Base-by-base conservation (phyloP, 352 stramenopile species). In the Pythium rhizo-oryzae region DNA sequence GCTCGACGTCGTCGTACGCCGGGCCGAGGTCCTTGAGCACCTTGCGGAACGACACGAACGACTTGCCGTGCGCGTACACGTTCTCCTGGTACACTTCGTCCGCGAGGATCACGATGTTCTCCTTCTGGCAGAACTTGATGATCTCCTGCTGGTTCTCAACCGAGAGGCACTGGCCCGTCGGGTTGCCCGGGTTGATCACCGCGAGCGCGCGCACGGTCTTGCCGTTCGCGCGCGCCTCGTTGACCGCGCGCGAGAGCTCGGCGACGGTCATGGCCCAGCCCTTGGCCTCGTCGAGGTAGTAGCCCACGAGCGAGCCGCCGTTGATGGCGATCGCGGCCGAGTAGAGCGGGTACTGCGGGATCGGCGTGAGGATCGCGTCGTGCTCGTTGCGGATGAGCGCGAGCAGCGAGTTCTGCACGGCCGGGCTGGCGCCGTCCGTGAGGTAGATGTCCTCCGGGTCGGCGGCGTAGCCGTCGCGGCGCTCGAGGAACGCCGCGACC, bases 31-130 rank as follows among this genome's bases (percentile, higher is more conserved):
- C 92, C 52, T 87, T 87, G 62, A 97, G 83, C 52, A 98, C 86
- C 62, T 98, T 98, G 71, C 97, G 97, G 80, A 98, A 98, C 62
- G 92, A 98, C 58, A 96, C 81, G 70, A 99, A 99, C 63, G 85
- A 67, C 72, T 96, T 94, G 59, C 89, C 86, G 24, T 96, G 76
- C 15, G 90, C 87, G 75, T 99, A 99, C 54, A 99, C 95, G 85
- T 99, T 99, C 74, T 99, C 97, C 75, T 99, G 98, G 81, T 99
- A 99, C 21, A 99, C 98, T 80, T 99, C 97, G 72, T 99, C 98
- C 2, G 97, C 97, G 59, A 99, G 76, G 52, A 99, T 82, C 37
- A 99, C 84, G 37, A 99, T 84, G 60, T 97, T 87, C 66, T 99
- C 84, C 55, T 94, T 76, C 63, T 92, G 84, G 79, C 96, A 99